These are phyloP conservation scores for Colletotrichum simmondsii DNA, from an alignment of 2,329 filamentous ascomycete genomes.

Conservation along the genomic window DNA sequence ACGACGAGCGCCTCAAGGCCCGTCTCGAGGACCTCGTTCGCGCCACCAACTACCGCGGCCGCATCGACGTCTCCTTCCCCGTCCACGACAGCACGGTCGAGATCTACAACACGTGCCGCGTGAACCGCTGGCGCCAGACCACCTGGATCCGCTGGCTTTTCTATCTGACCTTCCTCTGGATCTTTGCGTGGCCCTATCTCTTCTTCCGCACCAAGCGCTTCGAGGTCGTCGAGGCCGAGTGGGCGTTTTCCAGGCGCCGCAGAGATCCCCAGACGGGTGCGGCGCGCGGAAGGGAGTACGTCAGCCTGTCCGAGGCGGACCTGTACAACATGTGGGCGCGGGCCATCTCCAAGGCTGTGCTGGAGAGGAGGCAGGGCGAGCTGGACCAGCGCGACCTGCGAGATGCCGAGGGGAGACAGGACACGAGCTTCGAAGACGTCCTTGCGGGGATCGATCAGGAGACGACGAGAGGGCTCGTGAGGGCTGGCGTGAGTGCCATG, in stretches of 20 bases:
- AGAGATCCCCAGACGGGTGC: slow-evolving; percentile 25
- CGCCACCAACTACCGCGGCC: slow-evolving; percentile 75
- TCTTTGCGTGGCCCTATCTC: slow-evolving; percentile 78
- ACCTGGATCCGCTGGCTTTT: slow-evolving; percentile 73
- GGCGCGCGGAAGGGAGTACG: slow-evolving; percentile 53
- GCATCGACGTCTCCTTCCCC: slow-evolving; percentile 68
- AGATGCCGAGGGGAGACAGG: slow-evolving; percentile 51
- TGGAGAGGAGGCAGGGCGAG: slow-evolving; percentile 65
- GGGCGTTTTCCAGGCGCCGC: slow-evolving; percentile 60
- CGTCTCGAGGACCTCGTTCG: slow-evolving; percentile 68
- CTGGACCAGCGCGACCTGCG: slow-evolving; percentile 68
- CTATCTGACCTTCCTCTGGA: slow-evolving; percentile 73
- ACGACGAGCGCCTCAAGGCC: slow-evolving; percentile 56
- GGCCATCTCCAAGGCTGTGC: slow-evolving; percentile 68
- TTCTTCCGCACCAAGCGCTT: slow-evolving; percentile 75
- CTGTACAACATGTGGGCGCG: slow-evolving; percentile 73
- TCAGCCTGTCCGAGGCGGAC: slow-evolving; percentile 64
- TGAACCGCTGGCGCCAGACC: slow-evolving; percentile 74
- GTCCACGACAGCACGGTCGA: slow-evolving; percentile 66
- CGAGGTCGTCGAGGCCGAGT: slow-evolving; percentile 71
- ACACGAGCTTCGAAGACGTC: slow-evolving; percentile 42
- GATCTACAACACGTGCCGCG: slow-evolving; percentile 70
- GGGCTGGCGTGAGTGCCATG: slow-evolving; percentile 62
- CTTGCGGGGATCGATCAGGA: slow-evolving; percentile 48
- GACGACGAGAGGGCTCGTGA: slow-evolving; percentile 55